These are phyloP conservation scores for Elaeis guineensis DNA, from an alignment of 176 grass and related monocot species.

Conservation along the genomic window DNA sequence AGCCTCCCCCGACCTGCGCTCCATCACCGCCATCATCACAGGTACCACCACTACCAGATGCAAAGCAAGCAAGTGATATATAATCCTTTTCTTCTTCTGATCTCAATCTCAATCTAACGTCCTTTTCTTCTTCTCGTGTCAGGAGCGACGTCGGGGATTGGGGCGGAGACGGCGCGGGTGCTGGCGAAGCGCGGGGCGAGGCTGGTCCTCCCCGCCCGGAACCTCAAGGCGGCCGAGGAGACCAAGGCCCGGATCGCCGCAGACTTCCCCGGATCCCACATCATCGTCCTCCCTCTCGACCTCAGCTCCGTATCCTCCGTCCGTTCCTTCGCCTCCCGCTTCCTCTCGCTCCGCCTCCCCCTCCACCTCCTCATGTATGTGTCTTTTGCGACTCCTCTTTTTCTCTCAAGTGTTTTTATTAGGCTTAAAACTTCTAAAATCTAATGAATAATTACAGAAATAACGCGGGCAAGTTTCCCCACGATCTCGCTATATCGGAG, in stretches of 20 bases:
- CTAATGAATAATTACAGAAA: constrained; percentile 41
- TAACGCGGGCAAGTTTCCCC: constrained; percentile 96
- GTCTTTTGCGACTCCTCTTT: not conserved
- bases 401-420: not conserved
- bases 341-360: constrained; percentile 57
- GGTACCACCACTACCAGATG: constrained; percentile 14
- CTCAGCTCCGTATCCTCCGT: constrained; percentile 85
- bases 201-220: constrained; percentile 65
- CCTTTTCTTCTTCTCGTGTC: not conserved
- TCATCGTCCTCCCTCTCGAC: constrained; percentile 77
- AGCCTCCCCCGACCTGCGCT: constrained; percentile 22
- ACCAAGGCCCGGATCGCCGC: constrained; percentile 32
- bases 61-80: not conserved
- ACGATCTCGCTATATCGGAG: constrained; percentile 74
- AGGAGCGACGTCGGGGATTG: constrained; percentile 88
- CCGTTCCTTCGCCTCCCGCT: constrained; percentile 46
- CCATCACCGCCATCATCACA: constrained; percentile 66
- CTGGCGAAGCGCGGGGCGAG: constrained; percentile 69
- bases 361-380: constrained; percentile 80
- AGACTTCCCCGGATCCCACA: constrained; percentile 47
- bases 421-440: not conserved
- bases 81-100: too few relatives aligned
- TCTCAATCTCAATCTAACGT: too few relatives aligned
- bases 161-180: constrained; percentile 82
- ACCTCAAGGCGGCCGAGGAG: constrained; percentile 74